phyloP scores from a whole-genome alignment of 495 filamentous ascomycete genomes.

The Hypoxylon fragiforme region DNA sequence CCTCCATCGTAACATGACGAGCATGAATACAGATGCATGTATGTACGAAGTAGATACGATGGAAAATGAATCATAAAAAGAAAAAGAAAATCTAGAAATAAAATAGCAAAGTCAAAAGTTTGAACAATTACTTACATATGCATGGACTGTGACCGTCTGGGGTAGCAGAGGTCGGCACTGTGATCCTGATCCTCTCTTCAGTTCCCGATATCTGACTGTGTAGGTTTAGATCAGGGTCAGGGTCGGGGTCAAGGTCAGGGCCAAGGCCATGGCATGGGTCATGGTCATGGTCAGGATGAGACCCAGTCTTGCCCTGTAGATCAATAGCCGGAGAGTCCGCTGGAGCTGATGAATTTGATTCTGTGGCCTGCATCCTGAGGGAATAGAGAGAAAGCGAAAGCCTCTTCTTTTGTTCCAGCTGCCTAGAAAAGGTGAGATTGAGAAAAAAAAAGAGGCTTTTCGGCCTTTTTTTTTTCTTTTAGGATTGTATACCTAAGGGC shows the following conservation, averaged over 20 bases:
- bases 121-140: slow-evolving; percentile 20
- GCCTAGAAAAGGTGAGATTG: no score
- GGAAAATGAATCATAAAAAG: neutral
- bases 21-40: no score
- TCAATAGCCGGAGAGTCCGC: slow-evolving; percentile 13
- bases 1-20: slow-evolving; percentile 6
- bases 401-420: slow-evolving; percentile 20
- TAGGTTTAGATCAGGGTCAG: neutral
- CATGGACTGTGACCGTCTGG: slow-evolving; percentile 21
- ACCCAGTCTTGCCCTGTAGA: slow-evolving; percentile 2
- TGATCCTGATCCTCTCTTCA: slow-evolving; percentile 10
- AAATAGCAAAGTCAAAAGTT: neutral
- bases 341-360: slow-evolving; percentile 23
- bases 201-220: slow-evolving; percentile 16
- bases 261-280: neutral
- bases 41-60: neutral
- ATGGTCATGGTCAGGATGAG: slow-evolving; percentile 2
- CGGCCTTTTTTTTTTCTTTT: neutral
- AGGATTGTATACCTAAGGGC: neutral
- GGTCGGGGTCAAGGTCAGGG: slow-evolving; percentile 1
- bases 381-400: slow-evolving; percentile 20
- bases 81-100: neutral
- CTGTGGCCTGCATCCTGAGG: slow-evolving; percentile 30
- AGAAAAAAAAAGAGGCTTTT: neutral
- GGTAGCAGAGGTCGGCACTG: slow-evolving; percentile 5